Base-by-base conservation (phyloP, 2,329 filamentous ascomycete species). In the Diaporthe humulicola region DNA sequence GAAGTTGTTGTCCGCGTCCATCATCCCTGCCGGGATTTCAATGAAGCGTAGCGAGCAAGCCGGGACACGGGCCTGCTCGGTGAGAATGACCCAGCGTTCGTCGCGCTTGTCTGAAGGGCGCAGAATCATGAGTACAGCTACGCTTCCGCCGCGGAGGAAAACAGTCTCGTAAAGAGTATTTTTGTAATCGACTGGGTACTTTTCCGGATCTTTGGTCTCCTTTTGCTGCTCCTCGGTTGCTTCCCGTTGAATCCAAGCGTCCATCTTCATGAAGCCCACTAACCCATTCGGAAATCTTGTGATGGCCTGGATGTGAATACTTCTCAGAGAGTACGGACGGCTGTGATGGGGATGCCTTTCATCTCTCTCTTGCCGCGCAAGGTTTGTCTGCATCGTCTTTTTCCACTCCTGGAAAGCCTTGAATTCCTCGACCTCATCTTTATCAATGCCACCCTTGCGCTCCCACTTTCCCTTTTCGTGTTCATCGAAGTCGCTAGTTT, bases 1-100 rank as follows among this genome's bases (percentile, higher is more conserved):
- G 79, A 92, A 92, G 33, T 84, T 87, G 0, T 87, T 88, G 15
- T 81, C 82, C 30, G 88, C 87, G 40, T 88, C 87, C 0, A 92
- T 88, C 90, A 92, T 92, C 3, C 90, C 90, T 0, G 90, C 90
- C 0, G 90, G 90, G 12, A 92, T 78, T 80, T 92, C 90, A 0
- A 88, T 85, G 75, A 92, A 90, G n/a, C 84, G 84, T 2, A 92
- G 80, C 17, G 88, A 89, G 0, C 88, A 89, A 0, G 85, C 89
- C 0, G 90, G 84, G 6, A 91, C 79, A 52, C 90, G 88, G 25
- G 90, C 88, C 80, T 92, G 90, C 33, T 91, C 86, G 0, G 90
- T 92, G 70, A 93, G 79, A 1, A 92, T 82, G 12, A 88, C 90
- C 79, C 90, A 87, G 72, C 89, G 86, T 82, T 92, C 89, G 15